Conservation (phyloP, 2,329 filamentous ascomycete species). For the Zasmidium cellare region DNA sequence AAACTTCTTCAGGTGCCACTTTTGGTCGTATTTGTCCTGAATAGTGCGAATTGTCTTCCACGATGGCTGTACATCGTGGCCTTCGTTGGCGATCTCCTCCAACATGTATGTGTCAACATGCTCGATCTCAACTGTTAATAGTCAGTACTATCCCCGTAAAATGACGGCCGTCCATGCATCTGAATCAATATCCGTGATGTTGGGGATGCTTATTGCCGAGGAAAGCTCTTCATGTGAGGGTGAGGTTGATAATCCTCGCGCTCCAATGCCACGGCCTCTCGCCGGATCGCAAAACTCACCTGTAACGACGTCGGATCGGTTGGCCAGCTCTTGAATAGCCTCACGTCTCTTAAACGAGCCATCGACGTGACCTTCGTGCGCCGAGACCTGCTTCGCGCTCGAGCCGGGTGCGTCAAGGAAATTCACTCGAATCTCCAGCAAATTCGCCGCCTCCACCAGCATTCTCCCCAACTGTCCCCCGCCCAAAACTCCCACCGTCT, state of each 20-base stretch:
- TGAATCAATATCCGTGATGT: background rate
- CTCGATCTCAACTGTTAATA: constrained; percentile 76
- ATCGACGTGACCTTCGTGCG: constrained; percentile 70
- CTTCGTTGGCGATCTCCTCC: constrained; percentile 74
- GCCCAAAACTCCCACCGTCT: constrained; percentile 41
- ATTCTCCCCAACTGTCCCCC: constrained; percentile 76
- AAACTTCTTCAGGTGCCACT: constrained; percentile 70
- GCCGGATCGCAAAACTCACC: background rate
- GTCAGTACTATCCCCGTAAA: background rate
- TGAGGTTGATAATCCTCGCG: no score
- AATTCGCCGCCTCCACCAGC: constrained; percentile 84
- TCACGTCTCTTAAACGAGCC: constrained; percentile 85
- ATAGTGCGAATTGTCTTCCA: constrained; percentile 86
- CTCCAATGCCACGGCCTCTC: no score
- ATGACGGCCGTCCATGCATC: background rate
- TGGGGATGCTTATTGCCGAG: no score
- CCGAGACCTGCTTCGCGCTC: constrained; percentile 83
- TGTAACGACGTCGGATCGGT: constrained; percentile 75
- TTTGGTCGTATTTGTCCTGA: constrained; percentile 92
- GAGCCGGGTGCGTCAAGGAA: constrained; percentile 75
- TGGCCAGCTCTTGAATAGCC: constrained; percentile 77
- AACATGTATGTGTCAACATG: constrained; percentile 89
- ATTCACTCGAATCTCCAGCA: constrained; percentile 74
- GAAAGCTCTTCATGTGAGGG: no score
- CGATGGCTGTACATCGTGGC: constrained; percentile 66